Conservation (phyloP, 2,329 filamentous ascomycete species). For the Reticulascus tulasneorum region DNA sequence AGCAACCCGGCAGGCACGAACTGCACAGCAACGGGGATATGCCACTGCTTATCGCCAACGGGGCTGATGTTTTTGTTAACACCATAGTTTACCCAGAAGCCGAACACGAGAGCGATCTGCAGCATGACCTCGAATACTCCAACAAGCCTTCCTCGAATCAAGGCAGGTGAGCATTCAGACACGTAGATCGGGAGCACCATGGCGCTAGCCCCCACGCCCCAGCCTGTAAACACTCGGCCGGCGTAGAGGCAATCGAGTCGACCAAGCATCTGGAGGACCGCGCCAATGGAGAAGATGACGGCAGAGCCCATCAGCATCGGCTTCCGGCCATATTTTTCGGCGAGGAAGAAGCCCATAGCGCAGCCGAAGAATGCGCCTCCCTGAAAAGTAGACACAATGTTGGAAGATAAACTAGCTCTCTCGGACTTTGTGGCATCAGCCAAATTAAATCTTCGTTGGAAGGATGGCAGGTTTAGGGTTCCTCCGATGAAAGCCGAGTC, state of each 20-base stretch:
- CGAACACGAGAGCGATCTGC: constrained; percentile 45
- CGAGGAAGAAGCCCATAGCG: constrained; percentile 49
- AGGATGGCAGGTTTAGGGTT: constrained; percentile 18
- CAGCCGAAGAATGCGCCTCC: constrained; percentile 54
- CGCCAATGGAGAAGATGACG: constrained; percentile 44
- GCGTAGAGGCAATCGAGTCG: constrained; percentile 52
- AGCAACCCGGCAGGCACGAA: constrained; percentile 33
- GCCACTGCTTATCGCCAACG: constrained; percentile 28
- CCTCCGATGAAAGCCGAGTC: constrained; percentile 21
- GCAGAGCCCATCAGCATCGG: constrained; percentile 48
- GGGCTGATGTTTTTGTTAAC: constrained; percentile 20
- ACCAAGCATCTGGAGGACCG: constrained; percentile 45
- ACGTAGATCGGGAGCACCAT: constrained; percentile 56
- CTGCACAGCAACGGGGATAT: constrained; percentile 38
- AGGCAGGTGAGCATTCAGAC: constrained; percentile 51
- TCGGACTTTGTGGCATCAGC: constrained; percentile 2
- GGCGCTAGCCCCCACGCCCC: constrained; percentile 45
- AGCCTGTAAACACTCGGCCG: constrained; percentile 48
- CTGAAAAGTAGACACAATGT: constrained; percentile 43
- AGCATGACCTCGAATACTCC: constrained; percentile 49
- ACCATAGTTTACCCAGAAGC: constrained; percentile 33
- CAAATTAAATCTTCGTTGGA: constrained; percentile 16
- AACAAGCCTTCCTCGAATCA: constrained; percentile 47
- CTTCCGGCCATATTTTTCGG: constrained; percentile 52
- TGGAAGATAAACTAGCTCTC: constrained; percentile 17